Conservation (phyloP, 2,329 filamentous ascomycete species). For the Alternaria gansuensis region DNA sequence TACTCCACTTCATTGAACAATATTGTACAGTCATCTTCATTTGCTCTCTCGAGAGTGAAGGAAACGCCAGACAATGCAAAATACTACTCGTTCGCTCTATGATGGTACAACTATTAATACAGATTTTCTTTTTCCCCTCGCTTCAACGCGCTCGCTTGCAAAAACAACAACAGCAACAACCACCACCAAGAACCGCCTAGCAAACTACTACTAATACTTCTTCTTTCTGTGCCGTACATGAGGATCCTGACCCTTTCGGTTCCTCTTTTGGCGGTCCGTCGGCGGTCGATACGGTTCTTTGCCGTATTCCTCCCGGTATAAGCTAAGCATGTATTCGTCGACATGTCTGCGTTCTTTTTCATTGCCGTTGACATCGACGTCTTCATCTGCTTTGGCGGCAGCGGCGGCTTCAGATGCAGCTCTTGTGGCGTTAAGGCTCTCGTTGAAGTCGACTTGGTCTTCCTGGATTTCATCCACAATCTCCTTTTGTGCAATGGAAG, state of each 20-base stretch:
- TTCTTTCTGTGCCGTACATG: slow-evolving; percentile 44
- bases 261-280: slow-evolving; percentile 45
- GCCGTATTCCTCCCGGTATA: slow-evolving; percentile 45
- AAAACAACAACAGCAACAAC: not conserved
- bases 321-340: slow-evolving; percentile 49
- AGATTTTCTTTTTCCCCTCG: not conserved
- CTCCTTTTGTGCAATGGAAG: slow-evolving; percentile 87
- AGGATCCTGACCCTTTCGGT: slow-evolving; percentile 44
- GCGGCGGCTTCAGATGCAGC: slow-evolving; percentile 33
- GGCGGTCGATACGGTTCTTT: slow-evolving; percentile 46
- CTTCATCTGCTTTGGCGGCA: slow-evolving; percentile 28
- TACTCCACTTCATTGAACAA: not conserved
- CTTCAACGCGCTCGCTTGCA: slow-evolving; percentile 6
- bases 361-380: slow-evolving; percentile 27
- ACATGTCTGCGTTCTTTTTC: slow-evolving; percentile 41
- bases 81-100: slow-evolving; percentile 1
- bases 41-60: not conserved
- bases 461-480: slow-evolving; percentile 68
- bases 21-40: not conserved
- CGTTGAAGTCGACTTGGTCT: slow-evolving; percentile 55
- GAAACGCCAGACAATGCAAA: slow-evolving; percentile 13
- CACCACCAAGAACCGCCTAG: not conserved
- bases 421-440: slow-evolving; percentile 41
- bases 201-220: slow-evolving; percentile 31
- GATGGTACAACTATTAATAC: slow-evolving; percentile 9